phyloP scores from a whole-genome alignment of 371 early-diverging fungal species.

The Dichotomocladium elegans region DNA sequence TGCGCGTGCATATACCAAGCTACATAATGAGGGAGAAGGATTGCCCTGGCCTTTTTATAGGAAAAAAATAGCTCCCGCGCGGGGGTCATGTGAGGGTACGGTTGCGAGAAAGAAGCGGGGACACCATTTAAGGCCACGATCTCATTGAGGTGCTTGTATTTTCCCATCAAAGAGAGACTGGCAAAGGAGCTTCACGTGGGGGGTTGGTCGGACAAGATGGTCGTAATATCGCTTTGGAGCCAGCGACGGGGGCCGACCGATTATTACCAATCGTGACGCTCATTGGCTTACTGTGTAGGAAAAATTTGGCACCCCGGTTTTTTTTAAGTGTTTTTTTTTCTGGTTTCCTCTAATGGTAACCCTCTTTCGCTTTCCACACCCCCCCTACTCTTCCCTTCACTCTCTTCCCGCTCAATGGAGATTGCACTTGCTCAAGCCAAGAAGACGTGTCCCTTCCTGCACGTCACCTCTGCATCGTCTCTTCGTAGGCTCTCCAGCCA shows the following conservation, averaged over 20 bases:
- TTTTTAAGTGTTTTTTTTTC: conserved; percentile 3
- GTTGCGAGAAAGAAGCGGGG: too few relatives aligned
- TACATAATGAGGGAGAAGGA: too few relatives aligned
- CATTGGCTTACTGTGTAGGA: background rate
- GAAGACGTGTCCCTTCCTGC: conserved; percentile 84
- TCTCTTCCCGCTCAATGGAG: conserved; percentile 45
- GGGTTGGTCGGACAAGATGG: too few relatives aligned
- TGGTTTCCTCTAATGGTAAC: conserved; percentile 3
- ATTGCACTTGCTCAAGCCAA: conserved; percentile 45
- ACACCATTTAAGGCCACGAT: too few relatives aligned
- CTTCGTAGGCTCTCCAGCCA: conserved; percentile 64
- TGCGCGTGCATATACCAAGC: too few relatives aligned
- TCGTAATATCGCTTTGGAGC: background rate
- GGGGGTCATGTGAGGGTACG: too few relatives aligned
- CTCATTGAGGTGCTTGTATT: background rate
- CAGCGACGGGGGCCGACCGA: background rate
- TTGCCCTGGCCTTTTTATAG: too few relatives aligned
- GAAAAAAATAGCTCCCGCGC: too few relatives aligned
- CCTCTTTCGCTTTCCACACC: background rate
- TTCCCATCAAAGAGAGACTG: background rate
- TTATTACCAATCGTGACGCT: background rate
- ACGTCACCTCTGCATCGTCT: conserved; percentile 70
- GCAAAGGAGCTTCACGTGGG: background rate
- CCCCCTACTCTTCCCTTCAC: conserved; percentile 11
- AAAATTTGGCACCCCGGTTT: conserved; percentile 5